phyloP scores from a whole-genome alignment of 2,329 filamentous ascomycete species.

The Fusarium mexicanum region DNA sequence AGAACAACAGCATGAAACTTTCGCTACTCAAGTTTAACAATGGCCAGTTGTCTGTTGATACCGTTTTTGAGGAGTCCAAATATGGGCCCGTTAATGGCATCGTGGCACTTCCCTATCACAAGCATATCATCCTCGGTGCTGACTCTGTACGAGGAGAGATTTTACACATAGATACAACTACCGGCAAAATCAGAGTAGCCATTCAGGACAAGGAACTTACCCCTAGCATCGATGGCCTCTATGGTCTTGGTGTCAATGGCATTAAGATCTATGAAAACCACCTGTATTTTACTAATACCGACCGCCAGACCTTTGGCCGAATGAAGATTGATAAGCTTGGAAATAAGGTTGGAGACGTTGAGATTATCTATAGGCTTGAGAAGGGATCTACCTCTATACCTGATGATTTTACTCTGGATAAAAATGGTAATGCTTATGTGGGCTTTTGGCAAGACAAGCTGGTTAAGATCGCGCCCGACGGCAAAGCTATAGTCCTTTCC shows the following conservation, averaged over 20 bases:
- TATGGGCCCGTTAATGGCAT: conserved; percentile 11
- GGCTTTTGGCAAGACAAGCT: not conserved
- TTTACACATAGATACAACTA: not conserved
- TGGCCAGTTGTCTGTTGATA: not conserved
- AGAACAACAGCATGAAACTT: not conserved
- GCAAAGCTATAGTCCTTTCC: not conserved
- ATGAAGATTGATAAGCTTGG: conserved; percentile 3
- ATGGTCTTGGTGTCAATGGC: conserved; percentile 2
- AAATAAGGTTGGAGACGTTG: not conserved
- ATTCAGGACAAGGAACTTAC: not conserved
- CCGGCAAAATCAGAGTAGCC: not conserved
- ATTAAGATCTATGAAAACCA: not conserved
- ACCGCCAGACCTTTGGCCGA: not conserved
- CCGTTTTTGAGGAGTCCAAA: not conserved
- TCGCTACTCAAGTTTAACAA: not conserved
- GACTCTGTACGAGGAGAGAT: conserved; percentile 7
- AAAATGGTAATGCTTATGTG: not conserved
- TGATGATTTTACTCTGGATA: conserved; percentile 1
- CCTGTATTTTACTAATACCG: conserved; percentile 5
- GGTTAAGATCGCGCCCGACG: not conserved
- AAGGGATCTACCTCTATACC: not conserved
- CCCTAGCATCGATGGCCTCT: not conserved
- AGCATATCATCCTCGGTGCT: conserved; percentile 10
- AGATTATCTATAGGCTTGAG: not conserved
- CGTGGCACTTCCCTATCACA: not conserved